Base-by-base conservation (phyloP, 2,329 filamentous ascomycete species). In the Lithohypha guttulata region DNA sequence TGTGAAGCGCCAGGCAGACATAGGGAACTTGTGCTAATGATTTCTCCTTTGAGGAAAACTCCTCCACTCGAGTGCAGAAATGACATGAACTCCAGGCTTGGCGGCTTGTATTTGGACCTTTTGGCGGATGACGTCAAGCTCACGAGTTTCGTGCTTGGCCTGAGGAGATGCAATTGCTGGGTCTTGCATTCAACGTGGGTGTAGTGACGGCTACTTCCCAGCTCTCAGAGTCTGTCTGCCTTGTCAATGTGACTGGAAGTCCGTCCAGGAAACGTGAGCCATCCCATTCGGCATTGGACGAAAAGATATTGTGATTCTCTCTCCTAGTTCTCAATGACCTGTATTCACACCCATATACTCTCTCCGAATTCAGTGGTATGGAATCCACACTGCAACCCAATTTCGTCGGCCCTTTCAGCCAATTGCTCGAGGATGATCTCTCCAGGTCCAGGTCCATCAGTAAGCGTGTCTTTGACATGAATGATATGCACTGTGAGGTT, bases 401-500 rank as follows among this genome's bases (percentile, higher is more conserved):
- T 70, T 9, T 75, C 73, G 38, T 67, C 61, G 44, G 87, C 84
- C 43, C 84, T 69, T 18, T 75, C 74, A 13, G 62, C 56, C 34
- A 96, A 60, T 57, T 95, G 76, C 43, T 66, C 55, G 15, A 91
- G 52, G 23, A 96, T 93, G 2, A 62, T 70, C 3, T 84, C 76
- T 23, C 67, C 72, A 2, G 71, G 75, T 33, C 64, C 58, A 18
- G 75, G 74, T 0, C 77, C 84, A 55, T 94, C 86, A 6, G 70
- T 66, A 40, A 95, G 64, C 15, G 73, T 80, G 48, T 96, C 89
- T 58, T 98, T 98, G 54, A 96, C 75, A 56, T 98, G 91, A 25
- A 96, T 96, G 40, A 96, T 76, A 34, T 95, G 78, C 1, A 98
- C 68, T 46, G 77, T 81, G 19, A 96, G 57, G 0, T 85, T 86